A percentile compares a stretch with the other conserved stretches of the same genome.
Evolutionary conservation across 306 rosid species (phyloP).

Genomic region (Quercus bicolor): DNA sequence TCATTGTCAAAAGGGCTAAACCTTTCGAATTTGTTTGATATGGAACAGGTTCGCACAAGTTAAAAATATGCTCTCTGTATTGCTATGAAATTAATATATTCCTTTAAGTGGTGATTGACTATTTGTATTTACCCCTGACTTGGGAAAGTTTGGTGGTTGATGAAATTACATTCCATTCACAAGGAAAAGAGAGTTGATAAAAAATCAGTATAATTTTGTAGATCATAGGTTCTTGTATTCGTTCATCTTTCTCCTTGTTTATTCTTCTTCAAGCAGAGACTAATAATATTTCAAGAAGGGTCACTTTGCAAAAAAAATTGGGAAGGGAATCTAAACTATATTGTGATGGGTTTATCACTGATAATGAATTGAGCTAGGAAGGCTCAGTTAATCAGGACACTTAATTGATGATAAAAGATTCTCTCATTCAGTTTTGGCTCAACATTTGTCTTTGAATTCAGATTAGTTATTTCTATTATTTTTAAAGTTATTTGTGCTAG

Average conservation of each 20-base stretch:
- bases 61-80: conserved; percentile 3
- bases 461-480: neutral
- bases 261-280: neutral
- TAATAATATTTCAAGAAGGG: neutral
- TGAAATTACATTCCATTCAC: neutral
- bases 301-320: neutral
- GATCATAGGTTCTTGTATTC: too few species aligned
- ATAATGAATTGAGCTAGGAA: neutral
- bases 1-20: conserved; percentile 97
- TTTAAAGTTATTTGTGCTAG: neutral
- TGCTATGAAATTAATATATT: conserved; percentile 8
- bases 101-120: neutral
- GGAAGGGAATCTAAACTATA: neutral
- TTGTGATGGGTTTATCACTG: neutral
- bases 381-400: neutral
- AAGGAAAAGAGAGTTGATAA: neutral
- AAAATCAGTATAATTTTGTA: neutral
- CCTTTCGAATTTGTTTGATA: conserved; percentile 85
- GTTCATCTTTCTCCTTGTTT: neutral
- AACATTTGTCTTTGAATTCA: neutral
- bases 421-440: neutral
- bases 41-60: conserved; percentile 62
- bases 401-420: neutral
- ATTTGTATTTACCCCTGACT: neutral
- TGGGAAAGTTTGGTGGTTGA: neutral